Conservation (phyloP, 306 rosid genomes). For the Carpinus viminea region DNA sequence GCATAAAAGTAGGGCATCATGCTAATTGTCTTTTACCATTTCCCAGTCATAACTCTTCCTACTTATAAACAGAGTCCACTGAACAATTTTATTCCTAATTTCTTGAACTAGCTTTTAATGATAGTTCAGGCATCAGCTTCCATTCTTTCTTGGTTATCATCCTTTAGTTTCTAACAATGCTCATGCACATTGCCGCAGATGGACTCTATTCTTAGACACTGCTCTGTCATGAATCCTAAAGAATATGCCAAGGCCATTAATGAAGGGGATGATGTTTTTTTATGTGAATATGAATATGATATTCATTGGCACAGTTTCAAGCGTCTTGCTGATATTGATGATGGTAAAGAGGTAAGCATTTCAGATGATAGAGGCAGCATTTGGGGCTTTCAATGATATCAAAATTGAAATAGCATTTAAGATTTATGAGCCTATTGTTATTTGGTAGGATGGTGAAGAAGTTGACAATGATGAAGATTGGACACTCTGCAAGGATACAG, state of each 20-base stretch:
- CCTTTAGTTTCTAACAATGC: conserved; percentile 19
- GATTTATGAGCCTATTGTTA: conserved; percentile 21
- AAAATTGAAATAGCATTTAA: not conserved
- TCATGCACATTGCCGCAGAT: conserved; percentile 51
- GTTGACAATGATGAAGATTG: conserved; percentile 73
- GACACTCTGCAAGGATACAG: conserved; percentile 50
- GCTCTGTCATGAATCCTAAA: conserved; percentile 70
- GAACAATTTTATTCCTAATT: not conserved
- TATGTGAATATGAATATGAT: conserved; percentile 91
- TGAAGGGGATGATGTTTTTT: conserved; percentile 85
- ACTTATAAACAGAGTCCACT: not conserved
- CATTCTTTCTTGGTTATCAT: conserved; percentile 12
- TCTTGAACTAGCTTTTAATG: not conserved
- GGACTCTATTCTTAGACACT: conserved; percentile 81
- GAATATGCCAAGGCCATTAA: conserved; percentile 66
- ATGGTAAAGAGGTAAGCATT: conserved; percentile 52
- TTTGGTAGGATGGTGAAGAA: conserved; percentile 62
- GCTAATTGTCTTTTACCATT: not conserved
- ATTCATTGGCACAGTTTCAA: conserved; percentile 87
- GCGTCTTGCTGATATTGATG: conserved; percentile 76
- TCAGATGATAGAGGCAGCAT: conserved; percentile 13
- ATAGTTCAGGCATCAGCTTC: not conserved
- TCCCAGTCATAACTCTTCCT: not conserved
- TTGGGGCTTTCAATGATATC: not conserved
- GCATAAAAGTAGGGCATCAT: not conserved